phyloP scores from a whole-genome alignment of 139 green algal species.

The Eudorina sp. region DNA sequence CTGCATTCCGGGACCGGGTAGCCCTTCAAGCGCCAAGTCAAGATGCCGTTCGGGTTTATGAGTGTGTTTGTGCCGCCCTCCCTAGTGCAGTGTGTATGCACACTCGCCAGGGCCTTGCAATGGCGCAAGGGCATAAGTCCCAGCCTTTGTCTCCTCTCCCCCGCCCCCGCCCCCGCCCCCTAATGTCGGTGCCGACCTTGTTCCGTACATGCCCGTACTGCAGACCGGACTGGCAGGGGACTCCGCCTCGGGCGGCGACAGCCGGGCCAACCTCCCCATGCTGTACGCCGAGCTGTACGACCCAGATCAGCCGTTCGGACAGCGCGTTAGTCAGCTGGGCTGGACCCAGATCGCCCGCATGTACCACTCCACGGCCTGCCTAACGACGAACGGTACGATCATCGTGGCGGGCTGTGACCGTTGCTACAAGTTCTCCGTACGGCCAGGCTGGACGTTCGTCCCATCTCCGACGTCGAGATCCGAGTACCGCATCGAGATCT shows the following conservation, averaged over 20 bases:
- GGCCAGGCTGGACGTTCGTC: not conserved
- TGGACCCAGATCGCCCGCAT: slow-evolving; percentile 37
- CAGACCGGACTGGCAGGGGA: slow-evolving; percentile 13
- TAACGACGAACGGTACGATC: slow-evolving; percentile 60
- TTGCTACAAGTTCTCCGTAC: slow-evolving; percentile 16
- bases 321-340: slow-evolving; percentile 29
- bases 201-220: no score
- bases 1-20: no score
- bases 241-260: slow-evolving; percentile 36
- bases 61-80: no score
- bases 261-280: slow-evolving; percentile 45
- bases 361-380: slow-evolving; percentile 57
- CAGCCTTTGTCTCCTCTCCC: no score
- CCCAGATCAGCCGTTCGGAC: not conserved
- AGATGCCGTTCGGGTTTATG: no score
- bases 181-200: not conserved
- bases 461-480: not conserved
- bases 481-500: slow-evolving; percentile 64
- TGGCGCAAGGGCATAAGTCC: no score
- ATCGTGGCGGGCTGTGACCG: slow-evolving; percentile 50
- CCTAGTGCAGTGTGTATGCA: no score
- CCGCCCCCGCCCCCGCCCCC: not conserved
- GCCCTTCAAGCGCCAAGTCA: no score
- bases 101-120: no score
- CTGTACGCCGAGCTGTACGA: slow-evolving; percentile 55